A percentile compares a stretch with the other conserved stretches of the same genome.
Evolutionary conservation across 306 rosid genomes (phyloP).

Genomic region (Hippophae rhamnoides): DNA sequence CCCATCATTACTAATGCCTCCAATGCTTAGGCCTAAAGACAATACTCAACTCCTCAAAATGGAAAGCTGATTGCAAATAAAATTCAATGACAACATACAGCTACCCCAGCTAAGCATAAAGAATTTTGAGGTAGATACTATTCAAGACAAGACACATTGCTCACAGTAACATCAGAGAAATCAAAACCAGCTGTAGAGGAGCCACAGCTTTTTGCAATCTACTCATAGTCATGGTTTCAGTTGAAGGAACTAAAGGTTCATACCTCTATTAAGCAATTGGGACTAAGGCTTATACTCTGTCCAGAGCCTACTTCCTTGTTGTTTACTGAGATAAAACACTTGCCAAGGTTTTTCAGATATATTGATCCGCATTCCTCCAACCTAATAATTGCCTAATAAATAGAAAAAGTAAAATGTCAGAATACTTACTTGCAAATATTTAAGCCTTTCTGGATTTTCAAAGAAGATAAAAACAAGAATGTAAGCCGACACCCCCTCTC

Average conservation of each 20-base stretch:
- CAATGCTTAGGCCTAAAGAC: too few species aligned
- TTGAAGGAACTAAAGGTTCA: conserved; percentile 18
- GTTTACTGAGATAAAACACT: conserved; percentile 55
- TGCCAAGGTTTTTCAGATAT: conserved; percentile 69
- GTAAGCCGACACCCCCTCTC: too few species aligned
- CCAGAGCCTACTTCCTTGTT: conserved; percentile 61
- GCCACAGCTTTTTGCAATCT: too few species aligned
- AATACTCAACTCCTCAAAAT: too few species aligned
- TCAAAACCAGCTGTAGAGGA: too few species aligned
- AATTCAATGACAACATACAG: too few species aligned
- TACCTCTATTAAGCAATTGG: conserved; percentile 86
- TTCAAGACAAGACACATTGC: not conserved
- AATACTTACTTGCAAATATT: conserved; percentile 2
- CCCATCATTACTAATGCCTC: too few species aligned
- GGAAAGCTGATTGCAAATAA: too few species aligned
- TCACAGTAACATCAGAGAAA: too few species aligned
- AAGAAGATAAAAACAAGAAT: not conserved
- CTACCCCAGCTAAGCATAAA: too few species aligned
- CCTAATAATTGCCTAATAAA: conserved; percentile 66
- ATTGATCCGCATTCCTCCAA: conserved; percentile 65
- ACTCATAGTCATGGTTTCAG: too few species aligned
- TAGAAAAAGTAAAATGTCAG: not conserved
- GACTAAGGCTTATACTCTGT: conserved; percentile 48
- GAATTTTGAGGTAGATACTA: too few species aligned
- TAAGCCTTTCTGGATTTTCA: not conserved